Evolutionary conservation across 371 early-diverging fungal species (phyloP), one percentile per base, ranked within the genome.

Genomic region (Rhizopus stolonifer): DNA sequence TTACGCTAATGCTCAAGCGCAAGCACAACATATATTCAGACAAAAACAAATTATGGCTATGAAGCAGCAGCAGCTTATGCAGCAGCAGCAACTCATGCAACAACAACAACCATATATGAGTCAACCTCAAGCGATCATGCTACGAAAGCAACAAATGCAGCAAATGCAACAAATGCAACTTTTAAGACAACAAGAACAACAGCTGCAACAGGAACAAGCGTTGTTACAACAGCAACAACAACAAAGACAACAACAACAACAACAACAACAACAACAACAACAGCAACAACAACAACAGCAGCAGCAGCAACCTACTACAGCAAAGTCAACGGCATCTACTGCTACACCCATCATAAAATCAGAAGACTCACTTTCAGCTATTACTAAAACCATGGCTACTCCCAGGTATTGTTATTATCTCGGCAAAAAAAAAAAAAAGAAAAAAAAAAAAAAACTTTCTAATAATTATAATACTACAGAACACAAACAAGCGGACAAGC

Each of bases 271-370:
- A n/a, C 36, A 36, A 36, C 46, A 54, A 18, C 24, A 34, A 13
- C 54, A 46, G 14, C 34, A 26, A 22, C 60, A 54, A 15, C 34
- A 25, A 3, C 54, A 53, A 21, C 59, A 52, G 32, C 43, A 38
- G 13, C 48, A 51, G 22, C 53, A 52, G 22, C 49, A 54, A 22
- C 29, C 25, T 15, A 46, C 40, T 1, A 26, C 42, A 22, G 31
- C 51, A 18, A 52, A 49, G n/a, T 24, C 36, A 1, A 21, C 18
- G 4, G 43, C 39, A 24, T 51, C 46, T 11, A 49, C 64, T 17
- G 50, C 67, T 24, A 70, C 70, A 47, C 70, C 70, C 13, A 52
- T 60, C 4, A 66, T 63, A 58, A 55, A 54, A n/a, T 49, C 66
- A 14, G 56, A 61, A 48, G 56, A 40, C 11, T 48, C 58, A 45